A percentile compares a stretch with the other conserved stretches of the same genome.
Evolutionary conservation across 2,329 filamentous ascomycete species (phyloP).

Genomic region (Fusarium circinatum): DNA sequence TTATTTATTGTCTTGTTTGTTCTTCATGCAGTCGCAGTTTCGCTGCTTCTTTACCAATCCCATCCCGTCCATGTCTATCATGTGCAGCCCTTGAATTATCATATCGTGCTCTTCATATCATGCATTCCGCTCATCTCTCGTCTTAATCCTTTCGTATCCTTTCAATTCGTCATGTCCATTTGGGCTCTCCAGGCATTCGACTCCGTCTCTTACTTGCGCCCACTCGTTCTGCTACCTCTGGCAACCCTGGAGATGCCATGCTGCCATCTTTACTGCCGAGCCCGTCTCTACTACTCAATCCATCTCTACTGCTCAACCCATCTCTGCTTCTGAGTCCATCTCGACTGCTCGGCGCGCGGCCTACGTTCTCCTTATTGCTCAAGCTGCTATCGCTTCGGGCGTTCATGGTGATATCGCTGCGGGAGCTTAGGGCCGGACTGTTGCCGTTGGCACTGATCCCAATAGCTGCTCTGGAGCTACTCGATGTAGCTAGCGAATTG

Average conservation of each 20-base stretch:
- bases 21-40: slow-evolving; percentile 2
- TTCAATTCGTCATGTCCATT: slow-evolving; percentile 37
- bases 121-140: slow-evolving; percentile 13
- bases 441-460: slow-evolving; percentile 31
- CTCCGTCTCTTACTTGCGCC: slow-evolving; percentile 41
- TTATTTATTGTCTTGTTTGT: slow-evolving; percentile 6
- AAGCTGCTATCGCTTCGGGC: slow-evolving; percentile 53
- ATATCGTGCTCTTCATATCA: slow-evolving; percentile 23
- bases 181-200: slow-evolving; percentile 42
- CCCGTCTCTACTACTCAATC: slow-evolving; percentile 27
- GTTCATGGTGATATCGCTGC: slow-evolving; percentile 46
- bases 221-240: slow-evolving; percentile 25
- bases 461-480: slow-evolving; percentile 32
- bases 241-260: slow-evolving; percentile 22
- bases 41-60: neutral
- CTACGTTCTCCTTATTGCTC: slow-evolving; percentile 54
- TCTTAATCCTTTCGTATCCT: neutral
- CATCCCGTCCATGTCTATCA: slow-evolving; percentile 22
- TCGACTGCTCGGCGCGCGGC: slow-evolving; percentile 40
- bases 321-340: slow-evolving; percentile 40
- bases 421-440: slow-evolving; percentile 24
- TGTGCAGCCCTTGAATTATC: slow-evolving; percentile 9
- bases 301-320: slow-evolving; percentile 28
- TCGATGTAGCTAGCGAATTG: slow-evolving; percentile 48
- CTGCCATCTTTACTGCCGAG: slow-evolving; percentile 17